phyloP scores from a whole-genome alignment of 306 rosid genomes.

The Hippophae tibetana region DNA sequence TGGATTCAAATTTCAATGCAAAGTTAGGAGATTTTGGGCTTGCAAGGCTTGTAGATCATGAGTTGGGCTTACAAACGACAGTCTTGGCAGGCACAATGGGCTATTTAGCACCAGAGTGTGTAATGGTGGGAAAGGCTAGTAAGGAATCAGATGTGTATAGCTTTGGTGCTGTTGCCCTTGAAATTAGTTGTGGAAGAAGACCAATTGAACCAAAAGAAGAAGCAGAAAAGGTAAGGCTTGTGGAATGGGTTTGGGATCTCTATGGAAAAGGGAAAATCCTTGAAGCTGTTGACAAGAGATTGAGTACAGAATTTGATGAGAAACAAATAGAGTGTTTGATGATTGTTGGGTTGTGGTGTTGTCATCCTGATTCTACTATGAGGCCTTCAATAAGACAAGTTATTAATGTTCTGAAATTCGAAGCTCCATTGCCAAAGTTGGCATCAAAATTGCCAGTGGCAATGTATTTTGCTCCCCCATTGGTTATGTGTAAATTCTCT shows the following conservation, averaged over 20 bases:
- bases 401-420: constrained; percentile 41
- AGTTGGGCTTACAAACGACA: constrained; percentile 61
- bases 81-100: constrained; percentile 72
- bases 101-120: constrained; percentile 64
- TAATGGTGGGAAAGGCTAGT: constrained; percentile 59
- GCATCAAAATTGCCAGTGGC: constrained; percentile 55
- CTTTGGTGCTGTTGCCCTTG: constrained; percentile 67
- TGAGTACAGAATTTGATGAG: constrained; percentile 36
- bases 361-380: constrained; percentile 48
- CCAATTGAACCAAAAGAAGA: constrained; percentile 44
- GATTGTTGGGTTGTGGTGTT: constrained; percentile 63
- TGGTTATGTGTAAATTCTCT: constrained; percentile 33
- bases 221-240: constrained; percentile 33
- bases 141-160: constrained; percentile 68
- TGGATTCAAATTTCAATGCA: constrained; percentile 59
- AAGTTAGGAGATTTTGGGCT: constrained; percentile 77
- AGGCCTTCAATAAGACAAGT: constrained; percentile 65
- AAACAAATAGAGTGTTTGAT: constrained; percentile 37
- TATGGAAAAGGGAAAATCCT: constrained; percentile 45
- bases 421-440: constrained; percentile 44
- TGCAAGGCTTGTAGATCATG: constrained; percentile 63
- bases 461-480: constrained; percentile 50
- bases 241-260: constrained; percentile 70
- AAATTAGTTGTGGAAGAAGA: constrained; percentile 62
- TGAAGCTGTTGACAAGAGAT: constrained; percentile 38